phyloP scores from a whole-genome alignment of 257 asterid genomes.

The Solanum paucissectum region DNA sequence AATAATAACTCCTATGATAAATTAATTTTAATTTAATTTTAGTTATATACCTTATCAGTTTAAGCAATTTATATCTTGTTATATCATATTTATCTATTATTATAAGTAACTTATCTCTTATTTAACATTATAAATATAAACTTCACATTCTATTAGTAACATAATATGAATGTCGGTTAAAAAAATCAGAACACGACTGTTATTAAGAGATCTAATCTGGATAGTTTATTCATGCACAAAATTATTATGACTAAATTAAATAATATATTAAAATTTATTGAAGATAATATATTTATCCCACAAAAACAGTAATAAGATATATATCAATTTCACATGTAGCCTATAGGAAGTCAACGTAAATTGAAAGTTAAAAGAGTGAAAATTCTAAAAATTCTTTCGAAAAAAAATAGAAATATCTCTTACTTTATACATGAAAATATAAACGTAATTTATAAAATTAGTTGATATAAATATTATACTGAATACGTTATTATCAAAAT shows the following conservation, averaged over 20 bases:
- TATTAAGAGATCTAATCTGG: too few relatives aligned
- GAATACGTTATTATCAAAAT: neutral
- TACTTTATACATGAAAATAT: too few relatives aligned
- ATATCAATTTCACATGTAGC: too few relatives aligned
- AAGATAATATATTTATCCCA: neutral
- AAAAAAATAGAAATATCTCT: too few relatives aligned
- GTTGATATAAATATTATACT: too few relatives aligned
- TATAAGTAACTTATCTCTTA: neutral
- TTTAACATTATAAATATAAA: neutral
- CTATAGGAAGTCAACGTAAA: too few relatives aligned
- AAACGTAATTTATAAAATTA: too few relatives aligned
- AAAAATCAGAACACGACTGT: neutral
- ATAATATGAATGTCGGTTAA: neutral
- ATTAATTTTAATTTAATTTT: neutral
- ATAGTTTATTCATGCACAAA: neutral
- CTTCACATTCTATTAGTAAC: neutral
- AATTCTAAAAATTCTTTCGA: too few relatives aligned
- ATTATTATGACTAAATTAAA: too few relatives aligned
- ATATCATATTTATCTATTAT: neutral
- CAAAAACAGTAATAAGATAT: too few relatives aligned
- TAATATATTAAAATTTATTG: too few relatives aligned
- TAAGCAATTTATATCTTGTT: neutral
- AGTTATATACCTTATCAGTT: neutral
- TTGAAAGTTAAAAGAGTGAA: too few relatives aligned
- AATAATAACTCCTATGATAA: neutral